phyloP scores from a whole-genome alignment of 2,329 filamentous ascomycete species.

The Chaetomiaceae sp. region DNA sequence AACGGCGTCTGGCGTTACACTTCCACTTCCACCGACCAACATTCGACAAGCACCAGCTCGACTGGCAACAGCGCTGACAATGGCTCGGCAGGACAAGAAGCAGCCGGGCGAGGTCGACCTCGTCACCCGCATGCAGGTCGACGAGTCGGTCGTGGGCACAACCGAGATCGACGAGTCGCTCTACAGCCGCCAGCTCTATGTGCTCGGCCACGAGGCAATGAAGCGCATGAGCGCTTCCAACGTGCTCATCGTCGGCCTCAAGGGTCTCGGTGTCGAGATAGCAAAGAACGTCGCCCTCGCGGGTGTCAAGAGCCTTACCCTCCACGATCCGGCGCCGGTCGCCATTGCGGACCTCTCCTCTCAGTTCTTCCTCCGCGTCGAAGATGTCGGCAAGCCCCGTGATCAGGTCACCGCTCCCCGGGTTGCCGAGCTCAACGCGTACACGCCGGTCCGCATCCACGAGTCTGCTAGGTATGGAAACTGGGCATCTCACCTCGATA shows the following conservation, averaged over 20 bases:
- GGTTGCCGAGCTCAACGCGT: constrained; percentile 92
- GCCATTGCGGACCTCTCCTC: constrained; percentile 86
- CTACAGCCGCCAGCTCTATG: constrained; percentile 70
- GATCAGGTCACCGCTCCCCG: constrained; percentile 82
- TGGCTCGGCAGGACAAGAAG: constrained; percentile 42
- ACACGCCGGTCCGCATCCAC: constrained; percentile 84
- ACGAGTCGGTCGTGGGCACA: constrained; percentile 50
- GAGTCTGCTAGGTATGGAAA: constrained; percentile 47
- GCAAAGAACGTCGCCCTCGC: constrained; percentile 98
- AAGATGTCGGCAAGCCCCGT: constrained; percentile 88
- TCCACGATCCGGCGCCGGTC: constrained; percentile 84
- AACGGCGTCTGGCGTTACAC: background rate
- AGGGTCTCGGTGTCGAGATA: constrained; percentile 94
- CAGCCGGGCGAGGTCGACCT: constrained; percentile 55
- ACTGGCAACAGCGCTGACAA: constrained; percentile 5
- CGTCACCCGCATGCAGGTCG: constrained; percentile 62
- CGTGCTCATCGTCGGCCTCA: constrained; percentile 84
- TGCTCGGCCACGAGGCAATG: constrained; percentile 78
- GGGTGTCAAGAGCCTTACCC: constrained; percentile 92
- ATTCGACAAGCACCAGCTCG: background rate
- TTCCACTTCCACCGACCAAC: background rate
- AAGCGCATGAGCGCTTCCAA: constrained; percentile 98
- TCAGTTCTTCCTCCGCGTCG: constrained; percentile 89
- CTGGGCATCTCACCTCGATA: too few species aligned
- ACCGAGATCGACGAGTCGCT: constrained; percentile 67